A percentile compares a stretch with the other conserved stretches of the same genome.
Conservation (phyloP, 495 filamentous ascomycete genomes). For the Penicillium arizonense region DNA sequence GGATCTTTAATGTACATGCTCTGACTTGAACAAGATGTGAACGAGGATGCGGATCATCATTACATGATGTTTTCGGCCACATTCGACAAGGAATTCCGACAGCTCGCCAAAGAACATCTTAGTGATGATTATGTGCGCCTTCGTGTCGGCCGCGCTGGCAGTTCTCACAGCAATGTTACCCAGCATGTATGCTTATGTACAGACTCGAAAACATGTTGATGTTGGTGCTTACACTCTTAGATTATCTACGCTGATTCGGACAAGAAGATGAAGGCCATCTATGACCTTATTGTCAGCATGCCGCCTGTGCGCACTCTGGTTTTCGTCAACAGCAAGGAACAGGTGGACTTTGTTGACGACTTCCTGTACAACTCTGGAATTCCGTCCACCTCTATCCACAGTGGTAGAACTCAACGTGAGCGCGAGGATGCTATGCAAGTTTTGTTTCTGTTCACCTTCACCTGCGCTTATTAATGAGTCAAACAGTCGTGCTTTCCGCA, state of each 20-base stretch:
- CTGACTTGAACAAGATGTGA: slow-evolving; percentile 49
- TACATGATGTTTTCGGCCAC: slow-evolving; percentile 97
- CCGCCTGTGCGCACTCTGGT: slow-evolving; percentile 79
- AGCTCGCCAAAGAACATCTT: slow-evolving; percentile 73
- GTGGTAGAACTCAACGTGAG: slow-evolving; percentile 84
- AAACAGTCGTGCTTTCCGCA: slow-evolving; percentile 73
- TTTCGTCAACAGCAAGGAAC: slow-evolving; percentile 79
- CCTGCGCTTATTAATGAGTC: background rate
- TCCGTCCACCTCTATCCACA: slow-evolving; percentile 83
- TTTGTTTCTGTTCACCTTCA: background rate
- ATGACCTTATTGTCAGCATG: slow-evolving; percentile 67
- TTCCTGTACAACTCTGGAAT: slow-evolving; percentile 75
- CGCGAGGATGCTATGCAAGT: slow-evolving; percentile 86
- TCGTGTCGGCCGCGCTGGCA: slow-evolving; percentile 81
- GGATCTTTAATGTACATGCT: background rate
- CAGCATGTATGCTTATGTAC: slow-evolving; percentile 52
- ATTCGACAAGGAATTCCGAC: slow-evolving; percentile 73
- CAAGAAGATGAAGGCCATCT: slow-evolving; percentile 66
- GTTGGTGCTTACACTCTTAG: slow-evolving; percentile 20
- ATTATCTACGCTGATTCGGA: slow-evolving; percentile 60
- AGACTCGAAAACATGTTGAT: background rate
- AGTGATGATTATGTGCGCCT: slow-evolving; percentile 70
- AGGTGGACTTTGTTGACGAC: slow-evolving; percentile 81
- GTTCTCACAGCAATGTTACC: slow-evolving; percentile 71
- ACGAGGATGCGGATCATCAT: slow-evolving; percentile 76